phyloP scores from a whole-genome alignment of 805 yeast species.

The Starmerella lactis-condensi region DNA sequence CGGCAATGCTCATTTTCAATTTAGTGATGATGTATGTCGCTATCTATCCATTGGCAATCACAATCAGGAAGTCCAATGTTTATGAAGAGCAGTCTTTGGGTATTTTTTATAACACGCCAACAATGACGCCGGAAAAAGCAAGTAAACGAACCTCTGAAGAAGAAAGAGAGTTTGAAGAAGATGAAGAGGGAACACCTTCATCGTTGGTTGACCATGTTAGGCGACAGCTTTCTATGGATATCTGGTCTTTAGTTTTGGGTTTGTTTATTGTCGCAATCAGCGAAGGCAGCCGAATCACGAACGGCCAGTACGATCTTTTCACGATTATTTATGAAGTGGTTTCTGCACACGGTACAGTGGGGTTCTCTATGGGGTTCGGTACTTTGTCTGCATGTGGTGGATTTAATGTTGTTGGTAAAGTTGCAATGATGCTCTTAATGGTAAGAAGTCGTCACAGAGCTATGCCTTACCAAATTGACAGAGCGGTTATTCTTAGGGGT shows the following conservation, averaged over 20 bases:
- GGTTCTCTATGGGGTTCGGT: slow-evolving; percentile 74
- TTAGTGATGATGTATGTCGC: slow-evolving; percentile 97
- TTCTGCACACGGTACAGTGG: slow-evolving; percentile 94
- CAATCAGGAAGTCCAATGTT: slow-evolving; percentile 90
- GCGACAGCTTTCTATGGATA: slow-evolving; percentile 77
- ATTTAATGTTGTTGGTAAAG: slow-evolving; percentile 55
- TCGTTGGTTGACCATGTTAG: slow-evolving; percentile 41
- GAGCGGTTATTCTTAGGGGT: slow-evolving; percentile 78
- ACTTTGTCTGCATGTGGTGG: slow-evolving; percentile 54
- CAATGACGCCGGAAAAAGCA: neutral
- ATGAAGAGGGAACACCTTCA: slow-evolving; percentile 23
- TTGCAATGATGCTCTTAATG: slow-evolving; percentile 76
- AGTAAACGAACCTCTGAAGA: slow-evolving; percentile 1
- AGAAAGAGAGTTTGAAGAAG: slow-evolving; percentile 16
- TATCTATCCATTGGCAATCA: slow-evolving; percentile 86
- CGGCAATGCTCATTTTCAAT: slow-evolving; percentile 84
- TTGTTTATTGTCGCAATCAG: slow-evolving; percentile 71
- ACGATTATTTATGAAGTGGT: slow-evolving; percentile 68
- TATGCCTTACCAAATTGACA: slow-evolving; percentile 75
- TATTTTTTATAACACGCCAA: slow-evolving; percentile 32
- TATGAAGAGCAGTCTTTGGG: slow-evolving; percentile 95
- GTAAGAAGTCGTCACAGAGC: slow-evolving; percentile 95
- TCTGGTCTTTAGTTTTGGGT: slow-evolving; percentile 84
- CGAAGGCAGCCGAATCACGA: slow-evolving; percentile 44
- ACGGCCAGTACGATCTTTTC: slow-evolving; percentile 25